These are phyloP conservation scores for Euphrasia confusa DNA, from an alignment of 257 asterid species.

Conservation along the genomic window DNA sequence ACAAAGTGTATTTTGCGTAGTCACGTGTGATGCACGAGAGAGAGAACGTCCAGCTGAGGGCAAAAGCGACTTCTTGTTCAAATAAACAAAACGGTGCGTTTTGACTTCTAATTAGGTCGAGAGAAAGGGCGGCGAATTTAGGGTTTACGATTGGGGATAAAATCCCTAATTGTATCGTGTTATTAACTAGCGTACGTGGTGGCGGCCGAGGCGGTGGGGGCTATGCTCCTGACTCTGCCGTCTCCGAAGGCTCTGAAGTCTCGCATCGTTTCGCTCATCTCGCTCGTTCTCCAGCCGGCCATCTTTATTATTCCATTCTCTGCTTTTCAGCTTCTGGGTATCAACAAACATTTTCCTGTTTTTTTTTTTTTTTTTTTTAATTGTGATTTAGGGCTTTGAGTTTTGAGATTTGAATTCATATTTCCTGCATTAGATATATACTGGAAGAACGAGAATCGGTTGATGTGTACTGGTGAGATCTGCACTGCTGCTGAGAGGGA, in stretches of 20 bases:
- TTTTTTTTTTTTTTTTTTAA: neutral
- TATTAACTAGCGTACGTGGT: conserved; percentile 56
- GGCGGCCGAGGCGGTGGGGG: conserved; percentile 78
- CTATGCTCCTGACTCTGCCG: conserved; percentile 65
- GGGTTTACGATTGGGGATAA: no score
- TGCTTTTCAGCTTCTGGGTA: conserved; percentile 92
- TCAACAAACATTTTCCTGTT: neutral
- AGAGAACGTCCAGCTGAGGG: no score
- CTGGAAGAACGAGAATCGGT: conserved; percentile 91
- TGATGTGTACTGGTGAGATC: conserved; percentile 74
- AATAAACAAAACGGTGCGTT: no score
- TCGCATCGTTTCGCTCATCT: conserved; percentile 55
- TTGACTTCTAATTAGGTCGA: no score
- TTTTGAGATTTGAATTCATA: neutral
- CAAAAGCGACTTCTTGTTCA: no score
- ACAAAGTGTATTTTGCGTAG: no score
- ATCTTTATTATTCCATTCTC: conserved; percentile 77
- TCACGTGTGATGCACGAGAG: no score
- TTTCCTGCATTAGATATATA: conserved; percentile 50
- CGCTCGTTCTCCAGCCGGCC: conserved; percentile 71
- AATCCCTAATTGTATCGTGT: no score
- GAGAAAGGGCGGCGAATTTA: no score
- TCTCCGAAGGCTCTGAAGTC: conserved; percentile 62
- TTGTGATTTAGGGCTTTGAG: neutral
- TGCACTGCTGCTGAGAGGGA: conserved; percentile 92